phyloP scores from a whole-genome alignment of 495 filamentous ascomycete species.

The Neurospora cerealis region DNA sequence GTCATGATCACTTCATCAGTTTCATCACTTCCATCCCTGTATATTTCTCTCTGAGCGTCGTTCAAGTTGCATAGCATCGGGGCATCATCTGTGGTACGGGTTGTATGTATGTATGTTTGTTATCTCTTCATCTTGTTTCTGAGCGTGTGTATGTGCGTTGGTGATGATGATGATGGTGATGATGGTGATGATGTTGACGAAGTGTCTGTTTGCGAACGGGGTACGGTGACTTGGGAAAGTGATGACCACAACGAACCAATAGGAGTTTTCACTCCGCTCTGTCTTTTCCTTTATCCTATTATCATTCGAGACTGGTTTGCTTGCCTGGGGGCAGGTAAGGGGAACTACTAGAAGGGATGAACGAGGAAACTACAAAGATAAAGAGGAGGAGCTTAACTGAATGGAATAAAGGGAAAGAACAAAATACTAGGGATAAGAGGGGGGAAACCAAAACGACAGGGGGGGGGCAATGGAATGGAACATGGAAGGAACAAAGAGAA shows the following conservation, averaged over 20 bases:
- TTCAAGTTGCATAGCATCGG: background rate
- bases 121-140: background rate
- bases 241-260: background rate
- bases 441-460: background rate
- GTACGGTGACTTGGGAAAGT: background rate
- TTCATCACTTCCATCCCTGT: background rate
- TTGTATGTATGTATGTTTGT: background rate
- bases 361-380: background rate
- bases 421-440: background rate
- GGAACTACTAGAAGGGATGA: background rate
- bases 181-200: background rate
- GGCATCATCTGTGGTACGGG: background rate
- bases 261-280: background rate
- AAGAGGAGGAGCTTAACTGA: background rate
- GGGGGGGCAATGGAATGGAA: background rate
- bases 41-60: background rate
- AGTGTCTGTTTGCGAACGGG: background rate
- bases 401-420: background rate
- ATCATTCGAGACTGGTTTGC: background rate
- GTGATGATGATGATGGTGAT: background rate
- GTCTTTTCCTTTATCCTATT: background rate
- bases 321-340: background rate
- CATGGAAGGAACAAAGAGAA: background rate
- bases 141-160: background rate
- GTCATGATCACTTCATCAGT: background rate